Evolutionary conservation across 371 early-diverging fungal genomes (phyloP).

Genomic region (Mortierella sp.): DNA sequence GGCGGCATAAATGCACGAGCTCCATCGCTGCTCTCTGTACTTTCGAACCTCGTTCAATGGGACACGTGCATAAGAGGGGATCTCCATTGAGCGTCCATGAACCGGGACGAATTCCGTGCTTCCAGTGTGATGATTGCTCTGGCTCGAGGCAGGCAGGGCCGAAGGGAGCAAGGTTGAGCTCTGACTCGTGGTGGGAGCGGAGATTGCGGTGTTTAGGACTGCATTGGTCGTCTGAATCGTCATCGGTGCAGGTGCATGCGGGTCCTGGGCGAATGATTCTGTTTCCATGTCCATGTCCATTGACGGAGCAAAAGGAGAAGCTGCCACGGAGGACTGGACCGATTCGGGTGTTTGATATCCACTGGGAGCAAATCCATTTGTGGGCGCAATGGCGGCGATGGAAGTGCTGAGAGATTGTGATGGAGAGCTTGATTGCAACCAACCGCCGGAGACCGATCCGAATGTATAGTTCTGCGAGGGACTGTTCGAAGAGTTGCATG

Average conservation of each 20-base stretch:
- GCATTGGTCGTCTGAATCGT: conserved; percentile 24
- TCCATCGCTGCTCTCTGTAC: conserved; percentile 52
- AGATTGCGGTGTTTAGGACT: conserved; percentile 11
- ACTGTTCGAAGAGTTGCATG: no score
- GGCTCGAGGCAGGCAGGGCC: conserved; percentile 15
- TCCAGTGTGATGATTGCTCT: conserved; percentile 3
- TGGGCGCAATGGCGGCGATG: background rate
- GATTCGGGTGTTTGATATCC: conserved; percentile 47
- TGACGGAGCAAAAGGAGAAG: conserved; percentile 14
- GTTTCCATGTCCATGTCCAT: conserved; percentile 46
- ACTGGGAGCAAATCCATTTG: conserved; percentile 1
- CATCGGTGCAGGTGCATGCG: conserved; percentile 1
- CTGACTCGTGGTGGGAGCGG: conserved; percentile 6
- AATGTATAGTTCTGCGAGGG: no score
- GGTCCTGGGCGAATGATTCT: conserved; percentile 10
- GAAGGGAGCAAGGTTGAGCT: conserved; percentile 29
- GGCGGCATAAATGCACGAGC: conserved; percentile 49
- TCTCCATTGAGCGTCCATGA: conserved; percentile 54
- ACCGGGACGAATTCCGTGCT: conserved; percentile 39
- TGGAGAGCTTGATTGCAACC: conserved; percentile 22
- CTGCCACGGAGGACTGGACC: conserved; percentile 19
- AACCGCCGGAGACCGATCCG: no score
- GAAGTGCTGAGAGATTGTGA: conserved; percentile 15
- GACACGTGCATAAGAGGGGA: conserved; percentile 49
- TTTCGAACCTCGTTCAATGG: conserved; percentile 43